phyloP scores from a whole-genome alignment of 257 asterid species.

The Dorcoceras hygrometricum region DNA sequence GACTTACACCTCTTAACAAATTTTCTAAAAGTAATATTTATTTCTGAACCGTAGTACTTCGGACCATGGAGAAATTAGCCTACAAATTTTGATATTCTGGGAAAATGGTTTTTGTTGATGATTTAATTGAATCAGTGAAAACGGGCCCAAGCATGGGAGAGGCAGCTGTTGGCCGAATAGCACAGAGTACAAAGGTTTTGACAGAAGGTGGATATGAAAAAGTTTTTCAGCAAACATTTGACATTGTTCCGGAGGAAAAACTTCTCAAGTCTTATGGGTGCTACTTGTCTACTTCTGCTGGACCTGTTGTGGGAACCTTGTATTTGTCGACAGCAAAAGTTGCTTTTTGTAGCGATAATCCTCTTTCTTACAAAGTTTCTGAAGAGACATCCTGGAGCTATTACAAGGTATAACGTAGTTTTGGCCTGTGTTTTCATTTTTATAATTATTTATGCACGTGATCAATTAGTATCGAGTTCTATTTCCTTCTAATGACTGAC shows the following conservation, averaged over 20 bases:
- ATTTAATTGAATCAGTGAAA: conserved; percentile 53
- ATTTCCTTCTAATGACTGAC: background rate
- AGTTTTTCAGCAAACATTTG: conserved; percentile 77
- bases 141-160: conserved; percentile 89
- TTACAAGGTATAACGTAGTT: conserved; percentile 62
- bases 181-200: conserved; percentile 79
- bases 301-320: conserved; percentile 82
- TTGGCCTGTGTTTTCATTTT: background rate
- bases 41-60: background rate
- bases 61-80: background rate
- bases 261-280: conserved; percentile 73
- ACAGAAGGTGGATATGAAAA: conserved; percentile 98
- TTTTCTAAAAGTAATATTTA: background rate
- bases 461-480: no score
- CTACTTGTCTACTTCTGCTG: conserved; percentile 91
- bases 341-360: conserved; percentile 88
- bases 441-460: conserved; percentile 2
- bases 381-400: conserved; percentile 75
- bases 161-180: conserved; percentile 89
- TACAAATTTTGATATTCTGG: background rate
- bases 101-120: conserved; percentile 24
- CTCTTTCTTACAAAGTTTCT: conserved; percentile 67
- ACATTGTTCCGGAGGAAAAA: conserved; percentile 66
- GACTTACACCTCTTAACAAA: background rate
- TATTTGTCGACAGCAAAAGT: conserved; percentile 77